Base-by-base conservation (phyloP, 2,329 filamentous ascomycete genomes). In the Emmonsia crescens region DNA sequence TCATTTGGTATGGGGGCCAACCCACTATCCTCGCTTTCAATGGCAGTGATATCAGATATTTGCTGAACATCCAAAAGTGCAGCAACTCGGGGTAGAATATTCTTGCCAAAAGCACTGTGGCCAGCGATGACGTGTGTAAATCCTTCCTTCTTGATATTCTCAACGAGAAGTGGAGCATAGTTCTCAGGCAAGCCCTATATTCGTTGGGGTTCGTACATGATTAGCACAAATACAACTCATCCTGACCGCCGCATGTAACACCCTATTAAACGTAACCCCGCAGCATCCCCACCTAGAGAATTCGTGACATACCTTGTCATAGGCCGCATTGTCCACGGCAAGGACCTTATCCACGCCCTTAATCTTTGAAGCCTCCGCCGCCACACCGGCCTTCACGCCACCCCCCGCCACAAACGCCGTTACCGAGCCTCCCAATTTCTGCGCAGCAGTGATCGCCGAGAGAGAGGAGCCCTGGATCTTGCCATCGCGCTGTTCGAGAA, bases 51-150 rank as follows among this genome's bases (percentile, higher is more conserved):
- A 74, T 99, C 94, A 52, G 92, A 96, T 64, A 99, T 86, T 73
- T 96, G 92, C 78, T 96, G 92, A 42, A 88, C 85, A 74, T 99
- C 94, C 63, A 99, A 82, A 61, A 99, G 80, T 24, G 94, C 94
- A 24, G 94, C 91, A 19, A 96, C 89, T 65, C 94, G 87, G 46
- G 94, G 94, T 77, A 99, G 81, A 54, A 99, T 76, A 75, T 88
- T 95, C 84, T 99, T 99, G 71, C 94, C 94, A 77, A 99, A 99
- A 0, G 94, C 91, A 29, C 92, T 94, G 79, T 97, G 91, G 61
- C 89, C 88, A 46, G 88, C 89, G 70, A 99, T 83, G 66, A 99
- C 84, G 73, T 99, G 94, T 64, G 92, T 96, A 76, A 91, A 97
- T 63, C 87, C 89, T 64, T 90, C 92, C 74, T 94, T 94, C 79